Base-by-base conservation (phyloP, 495 filamentous ascomycete species). In the Hypomontagnella monticulosa region DNA sequence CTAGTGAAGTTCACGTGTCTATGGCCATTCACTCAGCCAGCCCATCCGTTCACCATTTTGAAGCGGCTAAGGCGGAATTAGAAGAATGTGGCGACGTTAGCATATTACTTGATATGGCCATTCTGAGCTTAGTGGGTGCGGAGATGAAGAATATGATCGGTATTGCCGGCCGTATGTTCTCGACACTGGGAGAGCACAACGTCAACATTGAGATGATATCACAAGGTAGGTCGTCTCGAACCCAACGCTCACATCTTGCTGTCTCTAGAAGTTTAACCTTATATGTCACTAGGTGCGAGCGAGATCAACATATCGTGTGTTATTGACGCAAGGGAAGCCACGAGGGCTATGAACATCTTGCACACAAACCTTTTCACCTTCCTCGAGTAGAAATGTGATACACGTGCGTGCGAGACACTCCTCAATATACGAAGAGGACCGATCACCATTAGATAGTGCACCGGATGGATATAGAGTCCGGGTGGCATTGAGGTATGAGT, bases 261-360 rank as follows among this genome's bases (percentile, higher is more conserved):
- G 19, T 12, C 10, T 19, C 16, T 57, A 18, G 16, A 18, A 3
- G 3, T n/a, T 20, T 69, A 61, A 16, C 67, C 77, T 68, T 78
- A 56, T 18, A 32, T n/a, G 6, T 12, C 16, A 36, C 36, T 78
- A 96, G 95, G 94, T 57, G 93, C 93, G 41, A 97, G 93, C 71
- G 95, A 99, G 81, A 99, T 99, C 78, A 97, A 97, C 75, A 99
- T 99, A 53, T 95, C 91, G 11, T 98, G 95, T 75, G 95, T 99
- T 6, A 96, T 99, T 68, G 91, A 95, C 69, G 91, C 91, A 69
- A 83, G 89, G 69, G 91, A 97, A 62, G 93, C 93, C 37, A 90
- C 92, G 55, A 87, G 94, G 55, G 95, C 95, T 11, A 88, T 98
- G 80, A 97, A 94, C 71, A 90, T 97, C 67, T 85, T 99, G 50